phyloP scores from a whole-genome alignment of 2,329 filamentous ascomycete species.

The Pseudocercospora eumusae region DNA sequence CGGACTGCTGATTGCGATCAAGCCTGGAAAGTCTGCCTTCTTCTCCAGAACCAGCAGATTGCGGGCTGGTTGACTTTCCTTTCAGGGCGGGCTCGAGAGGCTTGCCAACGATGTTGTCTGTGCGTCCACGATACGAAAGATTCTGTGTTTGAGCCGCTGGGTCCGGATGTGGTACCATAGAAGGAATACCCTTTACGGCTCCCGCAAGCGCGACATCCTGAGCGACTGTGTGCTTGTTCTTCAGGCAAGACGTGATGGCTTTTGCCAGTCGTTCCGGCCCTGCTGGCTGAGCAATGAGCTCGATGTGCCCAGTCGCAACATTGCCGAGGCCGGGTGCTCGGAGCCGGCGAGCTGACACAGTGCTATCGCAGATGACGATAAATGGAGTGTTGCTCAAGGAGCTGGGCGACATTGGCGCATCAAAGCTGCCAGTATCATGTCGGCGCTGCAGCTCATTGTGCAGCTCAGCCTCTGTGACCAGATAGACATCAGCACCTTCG shows the following conservation, averaged over 20 bases:
- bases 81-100: not conserved
- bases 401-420: slow-evolving; percentile 23
- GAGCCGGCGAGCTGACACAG: slow-evolving; percentile 30
- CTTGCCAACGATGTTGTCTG: slow-evolving; percentile 14
- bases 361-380: slow-evolving; percentile 33
- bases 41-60: slow-evolving; percentile 2
- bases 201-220: slow-evolving; percentile 16
- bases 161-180: slow-evolving; percentile 17
- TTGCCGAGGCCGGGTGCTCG: slow-evolving; percentile 25
- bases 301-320: slow-evolving; percentile 27
- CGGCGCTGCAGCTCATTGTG: slow-evolving; percentile 21
- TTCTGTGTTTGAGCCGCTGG: slow-evolving; percentile 1
- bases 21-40: slow-evolving; percentile 12
- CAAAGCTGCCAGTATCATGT: slow-evolving; percentile 18
- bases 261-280: slow-evolving; percentile 30
- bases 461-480: slow-evolving; percentile 32
- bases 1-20: slow-evolving; percentile 22
- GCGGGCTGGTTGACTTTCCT: slow-evolving; percentile 9
- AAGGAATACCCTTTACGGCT: slow-evolving; percentile 20
- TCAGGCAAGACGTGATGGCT: slow-evolving; percentile 28
- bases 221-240: slow-evolving; percentile 15
- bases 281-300: slow-evolving; percentile 33
- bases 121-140: slow-evolving; percentile 16
- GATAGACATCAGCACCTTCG: slow-evolving; percentile 26
- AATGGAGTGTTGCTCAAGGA: slow-evolving; percentile 29